phyloP scores from a whole-genome alignment of 2,329 filamentous ascomycete species.

The Colletotrichum agaves region DNA sequence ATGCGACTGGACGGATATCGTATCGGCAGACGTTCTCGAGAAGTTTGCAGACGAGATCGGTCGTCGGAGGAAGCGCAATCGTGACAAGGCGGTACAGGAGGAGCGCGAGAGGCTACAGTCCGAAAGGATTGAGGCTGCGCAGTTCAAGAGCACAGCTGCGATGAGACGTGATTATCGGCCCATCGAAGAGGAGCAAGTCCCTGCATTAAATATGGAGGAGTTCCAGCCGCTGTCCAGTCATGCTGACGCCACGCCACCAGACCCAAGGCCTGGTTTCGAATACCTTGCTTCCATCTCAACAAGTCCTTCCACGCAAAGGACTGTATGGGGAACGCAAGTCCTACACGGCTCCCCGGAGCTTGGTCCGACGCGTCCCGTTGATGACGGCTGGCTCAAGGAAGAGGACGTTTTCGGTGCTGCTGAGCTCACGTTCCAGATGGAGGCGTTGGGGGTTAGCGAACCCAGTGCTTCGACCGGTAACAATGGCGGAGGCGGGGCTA shows the following conservation, averaged over 20 bases:
- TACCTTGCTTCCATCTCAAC: constrained; percentile 82
- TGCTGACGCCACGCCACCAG: constrained; percentile 64
- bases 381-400: constrained; percentile 89
- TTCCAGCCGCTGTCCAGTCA: constrained; percentile 71
- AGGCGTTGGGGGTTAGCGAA: constrained; percentile 59
- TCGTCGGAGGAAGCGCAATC: constrained; percentile 77
- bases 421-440: constrained; percentile 69
- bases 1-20: constrained; percentile 94
- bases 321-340: constrained; percentile 91
- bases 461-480: constrained; percentile 36
- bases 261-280: constrained; percentile 70
- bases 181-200: constrained; percentile 52
- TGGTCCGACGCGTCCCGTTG: constrained; percentile 49
- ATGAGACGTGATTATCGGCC: constrained; percentile 53
- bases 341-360: constrained; percentile 70
- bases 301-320: constrained; percentile 79
- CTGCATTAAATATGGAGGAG: constrained; percentile 65
- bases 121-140: constrained; percentile 80
- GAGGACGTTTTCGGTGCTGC: constrained; percentile 76
- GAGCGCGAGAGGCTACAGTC: constrained; percentile 86
- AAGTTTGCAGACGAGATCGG: constrained; percentile 82
- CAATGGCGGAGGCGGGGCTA: constrained; percentile 32
- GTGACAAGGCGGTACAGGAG: constrained; percentile 85
- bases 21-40: constrained; percentile 78
- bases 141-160: constrained; percentile 65